Conservation (phyloP, 495 filamentous ascomycete genomes). For the Polyplosphaeria fusca region DNA sequence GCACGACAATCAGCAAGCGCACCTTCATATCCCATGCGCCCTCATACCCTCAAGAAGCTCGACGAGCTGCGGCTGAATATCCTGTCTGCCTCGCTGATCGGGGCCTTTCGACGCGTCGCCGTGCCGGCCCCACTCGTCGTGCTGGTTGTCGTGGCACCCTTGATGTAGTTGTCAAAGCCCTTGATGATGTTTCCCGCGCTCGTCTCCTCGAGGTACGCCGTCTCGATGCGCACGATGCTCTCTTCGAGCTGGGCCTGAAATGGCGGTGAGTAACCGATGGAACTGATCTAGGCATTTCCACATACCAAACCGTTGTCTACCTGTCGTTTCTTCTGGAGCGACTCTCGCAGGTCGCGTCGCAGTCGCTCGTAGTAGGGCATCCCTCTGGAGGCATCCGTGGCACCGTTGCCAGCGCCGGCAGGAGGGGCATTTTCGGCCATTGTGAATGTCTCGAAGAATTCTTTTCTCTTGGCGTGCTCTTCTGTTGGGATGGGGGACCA, state of each 20-base stretch:
- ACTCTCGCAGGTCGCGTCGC: constrained; percentile 64
- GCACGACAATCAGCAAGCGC: constrained; percentile 4
- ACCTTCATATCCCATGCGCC: background rate
- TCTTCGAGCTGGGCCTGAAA: constrained; percentile 67
- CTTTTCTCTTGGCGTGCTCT: too few relatives aligned
- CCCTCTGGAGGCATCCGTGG: constrained; percentile 35
- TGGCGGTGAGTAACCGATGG: constrained; percentile 8
- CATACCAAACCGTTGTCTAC: constrained; percentile 66
- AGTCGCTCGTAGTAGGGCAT: constrained; percentile 73
- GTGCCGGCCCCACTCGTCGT: constrained; percentile 29
- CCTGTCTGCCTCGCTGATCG: constrained; percentile 43
- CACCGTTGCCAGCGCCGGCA: constrained; percentile 32
- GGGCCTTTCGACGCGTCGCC: constrained; percentile 36
- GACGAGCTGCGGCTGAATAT: constrained; percentile 45
- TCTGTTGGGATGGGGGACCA: too few relatives aligned
- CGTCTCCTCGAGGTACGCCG: constrained; percentile 79
- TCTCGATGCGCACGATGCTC: constrained; percentile 77
- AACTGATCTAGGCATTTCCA: too few relatives aligned
- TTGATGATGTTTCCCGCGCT: constrained; percentile 95
- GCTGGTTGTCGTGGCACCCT: constrained; percentile 55
- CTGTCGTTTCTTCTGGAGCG: constrained; percentile 61
- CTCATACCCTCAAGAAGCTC: constrained; percentile 38
- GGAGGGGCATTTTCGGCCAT: constrained; percentile 43
- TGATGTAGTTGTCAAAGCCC: constrained; percentile 97
- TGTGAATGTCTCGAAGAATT: too few relatives aligned